Evolutionary conservation across 257 asterid species (phyloP).

Genomic region (Ballota nigra): DNA sequence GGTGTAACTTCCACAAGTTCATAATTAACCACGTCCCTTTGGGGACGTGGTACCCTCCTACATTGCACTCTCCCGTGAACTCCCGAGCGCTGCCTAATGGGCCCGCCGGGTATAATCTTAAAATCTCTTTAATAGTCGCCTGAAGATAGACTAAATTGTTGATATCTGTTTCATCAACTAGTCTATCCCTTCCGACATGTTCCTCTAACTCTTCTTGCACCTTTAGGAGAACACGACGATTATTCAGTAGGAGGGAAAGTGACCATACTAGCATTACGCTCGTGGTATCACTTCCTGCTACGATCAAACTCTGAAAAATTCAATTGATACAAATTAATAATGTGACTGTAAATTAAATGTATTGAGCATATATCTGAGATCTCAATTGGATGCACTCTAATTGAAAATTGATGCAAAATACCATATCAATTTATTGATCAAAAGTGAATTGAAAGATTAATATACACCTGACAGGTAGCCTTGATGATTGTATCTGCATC

Average conservation of each 20-base stretch:
- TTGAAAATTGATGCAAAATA: no score
- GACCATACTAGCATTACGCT: background rate
- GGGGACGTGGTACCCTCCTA: background rate
- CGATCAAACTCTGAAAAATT: background rate
- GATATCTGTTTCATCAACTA: background rate
- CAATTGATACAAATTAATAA: background rate
- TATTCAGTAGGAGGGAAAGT: background rate
- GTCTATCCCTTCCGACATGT: background rate
- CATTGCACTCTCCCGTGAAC: background rate
- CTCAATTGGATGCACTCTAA: no score
- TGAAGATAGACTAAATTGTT: background rate
- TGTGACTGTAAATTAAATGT: no score
- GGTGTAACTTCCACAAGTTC: conserved; percentile 1
- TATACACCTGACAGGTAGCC: conserved; percentile 24
- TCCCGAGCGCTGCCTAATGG: background rate
- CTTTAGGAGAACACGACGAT: background rate
- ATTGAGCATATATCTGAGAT: no score
- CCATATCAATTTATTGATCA: background rate
- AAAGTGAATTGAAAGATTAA: no score
- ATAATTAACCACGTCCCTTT: background rate
- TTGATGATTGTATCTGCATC: conserved; percentile 29
- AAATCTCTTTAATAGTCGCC: background rate
- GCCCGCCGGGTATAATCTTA: background rate
- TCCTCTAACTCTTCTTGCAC: background rate
- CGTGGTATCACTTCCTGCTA: background rate